Base-by-base conservation (phyloP, 176 grass and related monocot species). In the Dendrocalamus sinicus region DNA sequence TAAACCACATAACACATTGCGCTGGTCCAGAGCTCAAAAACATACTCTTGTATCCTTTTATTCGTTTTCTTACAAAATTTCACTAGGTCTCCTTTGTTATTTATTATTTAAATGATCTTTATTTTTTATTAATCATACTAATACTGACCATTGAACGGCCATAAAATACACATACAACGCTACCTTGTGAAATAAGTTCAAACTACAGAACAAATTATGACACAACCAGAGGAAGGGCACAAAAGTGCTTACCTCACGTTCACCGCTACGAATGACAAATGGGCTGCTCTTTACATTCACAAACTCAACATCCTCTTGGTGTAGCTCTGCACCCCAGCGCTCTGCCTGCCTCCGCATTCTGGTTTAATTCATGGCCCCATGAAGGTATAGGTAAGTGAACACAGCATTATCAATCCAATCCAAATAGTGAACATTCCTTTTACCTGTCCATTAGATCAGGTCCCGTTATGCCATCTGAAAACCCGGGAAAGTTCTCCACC, bases 371-470 rank as follows among this genome's bases (percentile, higher is more conserved):
- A 84, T 45, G 50, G 53, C 5, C 22, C 75, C 23, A 39, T 17
- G 23, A 47, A 13, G 66, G 54, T 35, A 75, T 82, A 74, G 88
- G 64, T 35, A 54, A 13, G 44, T 3, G 20, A 83, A 47, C 45
- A 26, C 9, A 39, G 26, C 20, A 65, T 1, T n/a, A 50, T n/a
- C 37, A 7, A 14, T 39, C 44, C 6, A 72, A 83, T 61, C 11
- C 30, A 60, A 45, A 82, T 15, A 12, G 40, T 9, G 59, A 80
- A 78, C 35, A 17, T 3, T 70, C 24, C 86, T 53, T 17, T 54
- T 70, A 97, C 96, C 87, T 96, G 81, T 99, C 96, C 96, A 99
- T 99, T 30, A 99, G 91, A 85, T 99, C 96, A 91, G 96, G 96
- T 3, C 96, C 96, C 8, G 90, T 99, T 39, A 99, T 91, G 45